Base-by-base conservation (phyloP, 1,284 basidiomycete genomes). In the Phlebopus sp. region DNA sequence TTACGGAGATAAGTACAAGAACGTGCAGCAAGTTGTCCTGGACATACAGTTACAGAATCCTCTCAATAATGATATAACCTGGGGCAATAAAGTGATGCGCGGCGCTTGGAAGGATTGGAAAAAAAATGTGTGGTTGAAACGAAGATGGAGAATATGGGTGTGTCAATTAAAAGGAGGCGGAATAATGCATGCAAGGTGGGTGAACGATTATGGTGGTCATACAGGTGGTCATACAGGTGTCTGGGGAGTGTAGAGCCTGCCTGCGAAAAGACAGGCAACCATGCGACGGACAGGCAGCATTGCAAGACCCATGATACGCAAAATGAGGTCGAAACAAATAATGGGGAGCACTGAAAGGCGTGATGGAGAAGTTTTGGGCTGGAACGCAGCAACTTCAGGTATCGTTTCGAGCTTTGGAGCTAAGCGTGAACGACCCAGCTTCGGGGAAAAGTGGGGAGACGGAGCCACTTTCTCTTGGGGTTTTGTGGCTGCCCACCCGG, bases 341-440 rank as follows among this genome's bases (percentile, higher is more conserved):
- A 65, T 46, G 34, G 27, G 53, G 19, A 67, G 29, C 39, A 49
- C 58, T 31, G 48, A 38, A 25, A 52, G 53, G 18, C 44, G 40
- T 8, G 40, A 49, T n/a, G 39, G 6, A 14, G 53, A 41, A 37
- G 30, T 43, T n/a, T n/a, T n/a, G n/a, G n/a, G n/a, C 35, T 64
- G 64, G 43, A 69, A 65, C 10, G 64, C 45, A 23, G 65, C 44
- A 31, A 64, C 53, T 44, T 65, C 63, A 3, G 63, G 66, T 54
- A 65, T 65, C 17, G 67, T 65, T 47, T 65, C 63, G 34, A 65
- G 63, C 42, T 63, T 69, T 15, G 59, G 53, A 15, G 58, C 49
- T 17, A 39, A 36, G 30, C 60, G 65, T 13, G 58, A 44, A 19
- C 64, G 66, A 35, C 53, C 49, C 27, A 57, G 36, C 50, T 66